phyloP scores from a whole-genome alignment of 2,329 filamentous ascomycete species.

The Ceratocystis albifundus region DNA sequence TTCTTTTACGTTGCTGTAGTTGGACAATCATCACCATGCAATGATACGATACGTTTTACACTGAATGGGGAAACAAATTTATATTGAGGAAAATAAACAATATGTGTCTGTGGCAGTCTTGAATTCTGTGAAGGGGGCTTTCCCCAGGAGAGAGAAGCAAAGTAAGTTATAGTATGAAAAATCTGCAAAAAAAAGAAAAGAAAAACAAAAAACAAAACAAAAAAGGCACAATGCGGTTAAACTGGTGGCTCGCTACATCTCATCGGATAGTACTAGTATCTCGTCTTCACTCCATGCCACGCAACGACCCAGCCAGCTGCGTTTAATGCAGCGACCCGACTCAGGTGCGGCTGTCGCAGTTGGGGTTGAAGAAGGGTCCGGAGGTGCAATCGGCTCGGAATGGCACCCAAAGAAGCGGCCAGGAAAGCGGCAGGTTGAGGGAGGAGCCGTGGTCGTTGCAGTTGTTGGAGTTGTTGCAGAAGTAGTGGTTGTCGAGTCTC shows the following conservation, averaged over 20 bases:
- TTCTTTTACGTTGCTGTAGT: neutral
- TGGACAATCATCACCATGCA: neutral
- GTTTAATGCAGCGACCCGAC: slow-evolving; percentile 30
- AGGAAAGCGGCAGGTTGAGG: slow-evolving; percentile 35
- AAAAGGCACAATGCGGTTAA: neutral
- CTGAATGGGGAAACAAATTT: neutral
- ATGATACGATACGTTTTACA: too few species aligned
- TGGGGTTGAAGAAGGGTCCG: slow-evolving; percentile 26
- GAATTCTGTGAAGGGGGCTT: neutral
- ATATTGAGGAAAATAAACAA: slow-evolving; percentile 4
- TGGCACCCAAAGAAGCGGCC: slow-evolving; percentile 41
- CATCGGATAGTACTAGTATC: slow-evolving; percentile 28
- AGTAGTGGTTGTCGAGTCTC: slow-evolving; percentile 36
- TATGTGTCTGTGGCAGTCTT: neutral
- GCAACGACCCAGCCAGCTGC: slow-evolving; percentile 36
- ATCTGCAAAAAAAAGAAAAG: neutral
- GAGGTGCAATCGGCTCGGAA: slow-evolving; percentile 31
- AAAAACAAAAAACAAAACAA: neutral
- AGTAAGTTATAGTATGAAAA: neutral
- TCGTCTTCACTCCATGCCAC: slow-evolving; percentile 30
- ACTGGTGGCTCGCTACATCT: slow-evolving; percentile 27
- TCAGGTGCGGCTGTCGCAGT: slow-evolving; percentile 27
- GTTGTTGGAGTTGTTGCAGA: slow-evolving; percentile 27
- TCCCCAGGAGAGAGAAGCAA: neutral
- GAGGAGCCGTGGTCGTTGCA: slow-evolving; percentile 24